Percentiles rank a stretch among this genome's conserved stretches.
Conservation (phyloP, 2,329 filamentous ascomycete species). For the Diaporthe sp. region DNA sequence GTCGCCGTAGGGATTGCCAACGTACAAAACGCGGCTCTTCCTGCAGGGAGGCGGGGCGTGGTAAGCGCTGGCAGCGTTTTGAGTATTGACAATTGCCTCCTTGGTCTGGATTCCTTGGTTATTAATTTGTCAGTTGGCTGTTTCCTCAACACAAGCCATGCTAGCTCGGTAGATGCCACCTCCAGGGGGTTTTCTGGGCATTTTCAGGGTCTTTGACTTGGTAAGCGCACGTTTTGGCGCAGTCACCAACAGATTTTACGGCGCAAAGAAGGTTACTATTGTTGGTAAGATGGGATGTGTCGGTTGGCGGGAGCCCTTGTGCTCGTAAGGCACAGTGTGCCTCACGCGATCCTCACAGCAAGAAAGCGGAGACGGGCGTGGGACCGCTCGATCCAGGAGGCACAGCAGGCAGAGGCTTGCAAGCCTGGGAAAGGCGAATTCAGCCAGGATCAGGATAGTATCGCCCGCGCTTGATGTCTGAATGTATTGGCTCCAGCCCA, state of each 20-base stretch:
- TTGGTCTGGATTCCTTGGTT: background rate
- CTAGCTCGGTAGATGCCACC: slow-evolving; percentile 7
- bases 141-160: background rate
- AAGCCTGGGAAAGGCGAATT: background rate
- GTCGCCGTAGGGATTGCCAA: background rate
- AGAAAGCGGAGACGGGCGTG: slow-evolving; percentile 13
- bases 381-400: slow-evolving; percentile 14
- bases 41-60: slow-evolving; percentile 21
- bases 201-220: background rate
- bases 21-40: slow-evolving; percentile 24
- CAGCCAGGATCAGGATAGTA: slow-evolving; percentile 1
- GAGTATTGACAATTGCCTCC: background rate
- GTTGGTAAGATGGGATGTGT: slow-evolving; percentile 13
- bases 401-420: slow-evolving; percentile 5
- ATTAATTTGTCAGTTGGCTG: background rate
- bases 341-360: slow-evolving; percentile 14
- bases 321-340: slow-evolving; percentile 16
- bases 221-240: background rate
- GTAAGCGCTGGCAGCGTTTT: slow-evolving; percentile 21
- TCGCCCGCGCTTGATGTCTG: background rate
- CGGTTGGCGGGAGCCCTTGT: slow-evolving; percentile 28
- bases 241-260: background rate
- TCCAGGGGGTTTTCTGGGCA: background rate
- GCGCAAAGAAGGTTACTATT: slow-evolving; percentile 17
- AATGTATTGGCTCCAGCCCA: slow-evolving; percentile 11